Base-by-base conservation (phyloP, 2,329 filamentous ascomycete species). In the Massarina eburnea region DNA sequence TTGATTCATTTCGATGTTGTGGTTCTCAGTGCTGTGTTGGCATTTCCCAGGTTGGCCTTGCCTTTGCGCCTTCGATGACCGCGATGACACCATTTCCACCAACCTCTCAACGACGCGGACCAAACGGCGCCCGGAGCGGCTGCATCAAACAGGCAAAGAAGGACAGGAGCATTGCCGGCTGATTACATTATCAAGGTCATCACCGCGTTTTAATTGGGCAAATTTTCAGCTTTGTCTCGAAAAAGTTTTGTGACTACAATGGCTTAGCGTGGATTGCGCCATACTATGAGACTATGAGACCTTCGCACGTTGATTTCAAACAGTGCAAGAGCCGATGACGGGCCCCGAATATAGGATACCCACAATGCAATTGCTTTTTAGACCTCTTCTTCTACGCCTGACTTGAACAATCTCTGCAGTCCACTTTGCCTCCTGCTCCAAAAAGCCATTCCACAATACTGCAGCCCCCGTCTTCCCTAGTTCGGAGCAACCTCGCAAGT, bases 221-320 rank as follows among this genome's bases (percentile, higher is more conserved):
- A 45, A 32, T 18, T 24, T n/a, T 20, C 21, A 40, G 24, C 47
- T 43, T 49, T 49, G 47, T 49, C 15, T 24, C 42, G 22, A 36
- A 49, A 43, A 43, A 46, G 19, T 41, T 46, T 49, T 49, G 32
- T 41, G 22, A 46, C 40, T 18, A 43, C 39, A 39, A 40, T 8
- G 43, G 43, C 12, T 43, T 49, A 46, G 47, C 47, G 47, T 39
- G 47, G 47, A 49, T 49, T 49, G 47, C 47, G 47, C 47, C 47
- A 49, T 49, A 49, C 39, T 43, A 15, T 35, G 43, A 20, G n/a
- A 46, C 24, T 43, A 46, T 45, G 43, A 43, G 39, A 48, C 46
- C 47, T 43, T 46, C 40, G 30, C 39, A 20, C 21, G 24, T 19
- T 32, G 47, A 43, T 46, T 26, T 33, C 26, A 43, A 49, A 22